phyloP scores from a whole-genome alignment of 1,284 basidiomycete species.

The Athelia psychrophila region DNA sequence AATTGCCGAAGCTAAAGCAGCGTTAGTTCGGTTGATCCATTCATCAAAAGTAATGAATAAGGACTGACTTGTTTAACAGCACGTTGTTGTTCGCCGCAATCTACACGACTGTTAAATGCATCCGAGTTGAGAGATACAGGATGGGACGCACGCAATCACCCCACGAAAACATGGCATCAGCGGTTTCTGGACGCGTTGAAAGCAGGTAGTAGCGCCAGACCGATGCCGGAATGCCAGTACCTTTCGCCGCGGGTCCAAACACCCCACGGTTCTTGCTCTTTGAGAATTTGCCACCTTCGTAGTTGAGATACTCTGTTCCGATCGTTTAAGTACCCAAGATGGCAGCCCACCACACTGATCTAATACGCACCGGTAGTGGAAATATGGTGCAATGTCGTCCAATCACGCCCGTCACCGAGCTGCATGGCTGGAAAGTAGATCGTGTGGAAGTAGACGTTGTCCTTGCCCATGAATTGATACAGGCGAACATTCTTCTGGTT shows the following conservation, averaged over 20 bases:
- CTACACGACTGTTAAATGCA: conserved; percentile 32
- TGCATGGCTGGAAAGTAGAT: conserved; percentile 93
- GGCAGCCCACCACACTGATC: neutral
- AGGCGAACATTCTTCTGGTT: conserved; percentile 89
- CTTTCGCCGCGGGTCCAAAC: conserved; percentile 92
- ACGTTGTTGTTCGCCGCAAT: conserved; percentile 93
- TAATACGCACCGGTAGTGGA: conserved; percentile 83
- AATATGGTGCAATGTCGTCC: conserved; percentile 95
- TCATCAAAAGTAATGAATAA: neutral
- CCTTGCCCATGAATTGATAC: conserved; percentile 99
- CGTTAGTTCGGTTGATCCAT: conserved; percentile 8
- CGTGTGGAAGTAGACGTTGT: conserved; percentile 98
- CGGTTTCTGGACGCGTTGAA: conserved; percentile 90
- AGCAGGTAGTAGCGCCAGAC: conserved; percentile 99
- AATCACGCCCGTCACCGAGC: conserved; percentile 86
- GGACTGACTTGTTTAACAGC: conserved; percentile 83
- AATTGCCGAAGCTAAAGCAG: conserved; percentile 83
- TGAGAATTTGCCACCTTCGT: conserved; percentile 98
- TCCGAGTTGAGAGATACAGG: conserved; percentile 3
- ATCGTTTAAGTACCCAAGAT: neutral
- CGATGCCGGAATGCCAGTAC: conserved; percentile 89
- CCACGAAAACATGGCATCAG: conserved; percentile 98
- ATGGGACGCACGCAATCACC: conserved; percentile 74
- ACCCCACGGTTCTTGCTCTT: conserved; percentile 97
- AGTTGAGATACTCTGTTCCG: conserved; percentile 89